Base-by-base conservation (phyloP, 306 rosid genomes). In the Sesbania bispinosa region DNA sequence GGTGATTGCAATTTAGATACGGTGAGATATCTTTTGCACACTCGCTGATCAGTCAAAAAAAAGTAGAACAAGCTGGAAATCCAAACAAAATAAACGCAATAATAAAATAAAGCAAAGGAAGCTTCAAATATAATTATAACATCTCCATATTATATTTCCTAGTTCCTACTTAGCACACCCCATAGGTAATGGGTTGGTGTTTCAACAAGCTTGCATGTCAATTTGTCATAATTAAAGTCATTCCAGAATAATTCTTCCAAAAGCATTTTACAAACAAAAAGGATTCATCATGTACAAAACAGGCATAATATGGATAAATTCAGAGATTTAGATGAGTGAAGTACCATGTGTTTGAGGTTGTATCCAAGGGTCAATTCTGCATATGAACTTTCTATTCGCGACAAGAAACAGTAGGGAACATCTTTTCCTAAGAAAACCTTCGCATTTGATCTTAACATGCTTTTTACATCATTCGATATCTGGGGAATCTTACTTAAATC, bases 311-410 rank as follows among this genome's bases (percentile, higher is more conserved):
- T 14, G 52, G 39, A 23, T 58, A 52, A 43, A 70, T 35, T 57
- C 11, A 39, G 45, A 76, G 29, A 65, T 9, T 75, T 26, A 59
- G 66, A 36, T 53, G 26, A 26, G 69, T 15, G 27, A 63, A 62
- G 45, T 89, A 94, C 99, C 97, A 94, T 94, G 19, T 82, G 71
- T 75, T 78, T 84, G 76, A 90, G 96, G 87, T 88, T 90, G 85
- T 87, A 90, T 73, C 90, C 97, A 50, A 93, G 70, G 55, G 93
- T 88, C 75, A 93, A 58, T 80, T 94, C 91, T 43, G 90, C 97
- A 35, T 18, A 80, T 15, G 87, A 73, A 58, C 85, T 86, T 66
- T 85, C 93, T 1, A 94, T 73, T 32, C 84, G 91, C 4, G 99
- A 87, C 79, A 91, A 82, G 85, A 78, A 91, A 79, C 95, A 91